A percentile compares a stretch with the other conserved stretches of the same genome.
Evolutionary conservation across 1,139 yeast species (phyloP).

Genomic region (Suhomyces anneliseae): DNA sequence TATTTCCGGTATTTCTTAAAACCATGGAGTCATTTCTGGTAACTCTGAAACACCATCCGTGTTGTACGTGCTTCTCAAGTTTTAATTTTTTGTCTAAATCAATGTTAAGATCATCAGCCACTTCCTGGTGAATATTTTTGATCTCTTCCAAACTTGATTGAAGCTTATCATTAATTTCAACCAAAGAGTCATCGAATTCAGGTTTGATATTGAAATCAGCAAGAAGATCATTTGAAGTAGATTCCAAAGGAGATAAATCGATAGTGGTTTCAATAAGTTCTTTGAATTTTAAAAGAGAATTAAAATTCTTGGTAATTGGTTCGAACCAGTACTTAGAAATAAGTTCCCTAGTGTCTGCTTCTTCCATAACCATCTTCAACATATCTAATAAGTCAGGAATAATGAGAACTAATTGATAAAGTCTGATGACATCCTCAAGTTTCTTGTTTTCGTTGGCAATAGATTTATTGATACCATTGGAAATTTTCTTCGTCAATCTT

Average conservation of each 20-base stretch:
- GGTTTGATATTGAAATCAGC: constrained; percentile 83
- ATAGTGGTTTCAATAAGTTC: constrained; percentile 91
- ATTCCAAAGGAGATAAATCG: constrained; percentile 76
- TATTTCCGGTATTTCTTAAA: constrained; percentile 58
- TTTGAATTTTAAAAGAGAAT: constrained; percentile 63
- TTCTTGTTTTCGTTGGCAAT: constrained; percentile 43
- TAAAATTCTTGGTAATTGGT: constrained; percentile 51
- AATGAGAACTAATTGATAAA: constrained; percentile 73
- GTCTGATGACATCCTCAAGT: constrained; percentile 86
- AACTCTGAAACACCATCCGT: constrained; percentile 92
- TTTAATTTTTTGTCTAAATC: constrained; percentile 87
- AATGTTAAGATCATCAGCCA: constrained; percentile 73
- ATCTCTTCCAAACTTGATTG: constrained; percentile 58
- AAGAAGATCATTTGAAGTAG: constrained; percentile 35
- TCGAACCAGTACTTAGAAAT: constrained; percentile 55
- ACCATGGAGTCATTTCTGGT: constrained; percentile 87
- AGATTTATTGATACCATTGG: constrained; percentile 39
- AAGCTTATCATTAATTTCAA: constrained; percentile 57
- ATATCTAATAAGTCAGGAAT: constrained; percentile 66
- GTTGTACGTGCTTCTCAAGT: constrained; percentile 79
- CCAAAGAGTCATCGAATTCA: constrained; percentile 79
- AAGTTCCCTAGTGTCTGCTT: constrained; percentile 23
- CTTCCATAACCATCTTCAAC: constrained; percentile 44
- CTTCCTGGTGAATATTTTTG: constrained; percentile 56
- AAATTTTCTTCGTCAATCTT: constrained; percentile 65